Conservation (phyloP, 2,329 filamentous ascomycete species). For the Fusarium verrucosum region DNA sequence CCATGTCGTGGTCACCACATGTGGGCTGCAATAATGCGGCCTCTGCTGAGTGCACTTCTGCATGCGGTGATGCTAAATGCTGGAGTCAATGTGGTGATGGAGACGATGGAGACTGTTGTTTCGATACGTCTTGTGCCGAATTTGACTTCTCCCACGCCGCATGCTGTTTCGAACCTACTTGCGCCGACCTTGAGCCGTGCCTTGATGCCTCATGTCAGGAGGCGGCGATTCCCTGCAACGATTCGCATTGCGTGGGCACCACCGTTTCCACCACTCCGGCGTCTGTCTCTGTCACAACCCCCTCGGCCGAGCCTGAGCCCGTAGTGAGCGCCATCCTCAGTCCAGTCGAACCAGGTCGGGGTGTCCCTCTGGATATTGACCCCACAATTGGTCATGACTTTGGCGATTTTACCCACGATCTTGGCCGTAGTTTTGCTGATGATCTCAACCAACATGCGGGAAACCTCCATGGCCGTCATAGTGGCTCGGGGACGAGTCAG, state of each 20-base stretch:
- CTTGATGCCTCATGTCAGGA: slow-evolving; percentile 46
- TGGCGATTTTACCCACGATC: slow-evolving; percentile 11
- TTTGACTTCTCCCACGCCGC: slow-evolving; percentile 35
- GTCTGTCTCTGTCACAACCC: slow-evolving; percentile 45
- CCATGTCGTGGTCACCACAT: slow-evolving; percentile 31
- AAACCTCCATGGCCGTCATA: slow-evolving; percentile 7
- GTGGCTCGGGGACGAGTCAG: not conserved
- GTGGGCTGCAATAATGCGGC: slow-evolving; percentile 45
- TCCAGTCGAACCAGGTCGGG: slow-evolving; percentile 21
- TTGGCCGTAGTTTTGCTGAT: slow-evolving; percentile 17
- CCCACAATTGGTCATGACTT: slow-evolving; percentile 18
- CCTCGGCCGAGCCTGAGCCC: slow-evolving; percentile 43
- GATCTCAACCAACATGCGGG: slow-evolving; percentile 15
- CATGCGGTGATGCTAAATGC: slow-evolving; percentile 47
- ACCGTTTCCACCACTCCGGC: slow-evolving; percentile 40
- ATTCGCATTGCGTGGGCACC: slow-evolving; percentile 48
- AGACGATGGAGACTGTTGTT: slow-evolving; percentile 49
- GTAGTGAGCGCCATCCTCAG: slow-evolving; percentile 26
- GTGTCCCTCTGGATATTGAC: slow-evolving; percentile 22
- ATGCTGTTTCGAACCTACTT: slow-evolving; percentile 47
- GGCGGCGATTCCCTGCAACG: slow-evolving; percentile 49
- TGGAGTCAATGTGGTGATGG: slow-evolving; percentile 49
- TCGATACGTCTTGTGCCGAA: slow-evolving; percentile 48
- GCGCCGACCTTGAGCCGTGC: slow-evolving; percentile 50
- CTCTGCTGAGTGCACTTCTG: slow-evolving; percentile 49